Evolutionary conservation across 257 asterid species (phyloP).

Genomic region (Scutellaria baicalensis): DNA sequence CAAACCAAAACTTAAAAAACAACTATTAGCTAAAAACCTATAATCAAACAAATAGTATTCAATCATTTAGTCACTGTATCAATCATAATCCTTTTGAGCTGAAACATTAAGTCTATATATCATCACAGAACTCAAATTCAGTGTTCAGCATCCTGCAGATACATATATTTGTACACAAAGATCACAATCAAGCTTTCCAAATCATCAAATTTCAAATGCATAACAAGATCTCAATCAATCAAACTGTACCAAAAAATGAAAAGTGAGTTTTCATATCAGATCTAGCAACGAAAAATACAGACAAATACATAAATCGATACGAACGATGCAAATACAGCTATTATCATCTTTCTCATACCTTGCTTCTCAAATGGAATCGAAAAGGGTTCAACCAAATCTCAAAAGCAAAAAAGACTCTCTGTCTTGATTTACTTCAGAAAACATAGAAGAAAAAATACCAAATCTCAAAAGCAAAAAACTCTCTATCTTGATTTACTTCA

Average conservation of each 20-base stretch:
- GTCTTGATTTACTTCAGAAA: no score
- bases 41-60: not conserved
- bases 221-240: not conserved
- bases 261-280: not conserved
- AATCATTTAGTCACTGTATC: not conserved
- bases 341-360: conserved; percentile 27
- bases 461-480: no score
- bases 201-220: no score
- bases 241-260: not conserved
- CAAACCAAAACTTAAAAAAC: no score
- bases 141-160: not conserved
- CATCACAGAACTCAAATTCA: not conserved
- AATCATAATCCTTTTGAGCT: not conserved
- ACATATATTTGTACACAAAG: not conserved
- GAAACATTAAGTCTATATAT: not conserved
- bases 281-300: not conserved
- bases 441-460: no score
- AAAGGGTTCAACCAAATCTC: no score
- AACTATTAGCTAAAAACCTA: not conserved
- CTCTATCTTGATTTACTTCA: no score
- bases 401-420: no score
- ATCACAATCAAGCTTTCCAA: not conserved
- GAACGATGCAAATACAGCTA: no score
- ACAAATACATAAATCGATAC: not conserved
- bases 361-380: no score